Conservation (phyloP, 2,329 filamentous ascomycete species). For the Colletotrichum sp. region DNA sequence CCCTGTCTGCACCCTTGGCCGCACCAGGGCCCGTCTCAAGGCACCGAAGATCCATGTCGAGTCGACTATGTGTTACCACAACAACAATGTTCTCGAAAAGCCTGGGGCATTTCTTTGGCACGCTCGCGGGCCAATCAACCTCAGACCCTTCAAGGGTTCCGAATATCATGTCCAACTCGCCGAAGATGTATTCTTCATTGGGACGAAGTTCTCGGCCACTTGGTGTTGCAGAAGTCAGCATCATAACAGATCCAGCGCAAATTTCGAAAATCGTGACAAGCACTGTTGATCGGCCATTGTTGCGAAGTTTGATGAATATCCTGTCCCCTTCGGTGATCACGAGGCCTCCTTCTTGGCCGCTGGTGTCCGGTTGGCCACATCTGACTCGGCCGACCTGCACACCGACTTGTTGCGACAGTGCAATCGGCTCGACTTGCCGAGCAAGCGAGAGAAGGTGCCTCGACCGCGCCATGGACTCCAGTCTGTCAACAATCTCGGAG, state of each 20-base stretch:
- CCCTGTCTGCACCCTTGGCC: not conserved
- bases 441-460: not conserved
- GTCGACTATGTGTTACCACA: not conserved
- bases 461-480: not conserved
- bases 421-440: not conserved
- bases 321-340: not conserved
- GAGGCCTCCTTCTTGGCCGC: not conserved
- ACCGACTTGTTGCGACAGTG: not conserved
- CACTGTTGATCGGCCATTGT: rapidly evolving
- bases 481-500: not conserved
- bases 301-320: not conserved
- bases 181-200: not conserved
- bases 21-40: not conserved
- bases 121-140: not conserved
- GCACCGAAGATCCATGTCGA: not conserved
- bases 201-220: not conserved
- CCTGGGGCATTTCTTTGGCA: rapidly evolving
- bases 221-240: rapidly evolving
- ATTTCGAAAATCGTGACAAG: not conserved
- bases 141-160: not conserved
- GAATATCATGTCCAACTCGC: not conserved
- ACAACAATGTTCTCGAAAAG: not conserved
- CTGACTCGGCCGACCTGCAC: not conserved
- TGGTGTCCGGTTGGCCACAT: not conserved
- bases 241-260: not conserved